Percentiles rank a stretch among this genome's conserved stretches.
These are phyloP conservation scores for Corylus heterophylla DNA, from an alignment of 306 rosid genomes.

Conservation along the genomic window DNA sequence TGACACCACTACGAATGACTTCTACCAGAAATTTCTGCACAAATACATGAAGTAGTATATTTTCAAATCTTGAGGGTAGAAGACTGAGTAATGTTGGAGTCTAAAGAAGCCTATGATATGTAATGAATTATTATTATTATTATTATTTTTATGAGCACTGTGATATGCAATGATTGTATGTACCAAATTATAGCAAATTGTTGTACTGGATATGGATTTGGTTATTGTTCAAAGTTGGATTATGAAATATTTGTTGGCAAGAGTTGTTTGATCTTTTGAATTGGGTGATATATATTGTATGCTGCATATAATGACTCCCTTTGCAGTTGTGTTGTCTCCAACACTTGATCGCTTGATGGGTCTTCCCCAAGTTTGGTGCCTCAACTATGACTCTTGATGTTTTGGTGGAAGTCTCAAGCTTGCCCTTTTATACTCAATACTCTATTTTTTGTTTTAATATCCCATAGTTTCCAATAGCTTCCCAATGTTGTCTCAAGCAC, in stretches of 20 bases:
- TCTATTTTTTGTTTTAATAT: no score
- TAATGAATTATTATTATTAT: not conserved
- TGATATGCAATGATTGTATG: slow-evolving; percentile 4
- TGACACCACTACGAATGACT: slow-evolving; percentile 89
- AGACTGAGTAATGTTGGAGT: not conserved
- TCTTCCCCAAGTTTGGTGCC: no score
- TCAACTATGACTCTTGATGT: no score
- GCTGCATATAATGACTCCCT: not conserved
- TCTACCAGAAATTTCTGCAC: slow-evolving; percentile 85
- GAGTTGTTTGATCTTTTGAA: not conserved
- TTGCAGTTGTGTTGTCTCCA: not conserved
- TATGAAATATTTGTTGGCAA: not conserved
- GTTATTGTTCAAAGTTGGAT: not conserved
- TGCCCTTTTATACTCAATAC: not conserved
- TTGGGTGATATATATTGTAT: not conserved
- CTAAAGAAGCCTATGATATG: not conserved
- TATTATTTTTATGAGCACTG: no score
- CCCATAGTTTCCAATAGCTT: no score
- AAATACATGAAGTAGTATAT: slow-evolving; percentile 64
- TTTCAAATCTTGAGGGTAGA: not conserved
- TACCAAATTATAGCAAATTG: slow-evolving; percentile 1
- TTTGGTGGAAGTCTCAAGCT: no score
- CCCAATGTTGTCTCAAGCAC: no score
- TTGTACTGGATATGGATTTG: not conserved
- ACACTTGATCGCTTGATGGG: no score